Evolutionary conservation across 2,329 filamentous ascomycete species (phyloP).

Genomic region (Xylariaceae sp.): DNA sequence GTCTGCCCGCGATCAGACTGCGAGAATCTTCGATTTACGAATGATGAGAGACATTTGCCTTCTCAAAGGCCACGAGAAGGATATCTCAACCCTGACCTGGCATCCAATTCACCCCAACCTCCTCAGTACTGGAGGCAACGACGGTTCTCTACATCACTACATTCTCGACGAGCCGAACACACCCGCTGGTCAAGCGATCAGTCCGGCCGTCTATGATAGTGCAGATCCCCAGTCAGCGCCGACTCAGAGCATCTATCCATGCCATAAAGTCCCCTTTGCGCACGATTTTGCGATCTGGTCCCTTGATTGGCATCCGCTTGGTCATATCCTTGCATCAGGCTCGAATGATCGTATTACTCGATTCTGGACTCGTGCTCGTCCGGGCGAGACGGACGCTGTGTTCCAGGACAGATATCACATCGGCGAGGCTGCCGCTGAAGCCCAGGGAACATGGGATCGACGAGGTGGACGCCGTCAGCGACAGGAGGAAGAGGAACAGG

Average conservation of each 20-base stretch:
- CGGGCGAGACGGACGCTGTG: conserved; percentile 71
- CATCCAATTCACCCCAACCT: conserved; percentile 88
- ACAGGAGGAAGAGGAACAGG: conserved; percentile 89
- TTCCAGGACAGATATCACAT: conserved; percentile 93
- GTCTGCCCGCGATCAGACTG: conserved; percentile 86
- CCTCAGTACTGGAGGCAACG: conserved; percentile 82
- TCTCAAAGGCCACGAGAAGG: conserved; percentile 91
- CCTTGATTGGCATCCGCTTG: conserved; percentile 93
- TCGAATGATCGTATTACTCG: conserved; percentile 95
- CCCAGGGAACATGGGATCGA: conserved; percentile 88
- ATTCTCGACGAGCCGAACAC: conserved; percentile 92
- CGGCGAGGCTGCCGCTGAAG: conserved; percentile 86
- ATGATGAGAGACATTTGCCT: conserved; percentile 98
- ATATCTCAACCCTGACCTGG: conserved; percentile 88
- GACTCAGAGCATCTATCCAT: conserved; percentile 86
- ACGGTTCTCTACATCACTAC: conserved; percentile 88
- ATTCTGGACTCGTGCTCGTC: conserved; percentile 89
- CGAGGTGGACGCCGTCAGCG: conserved; percentile 71
- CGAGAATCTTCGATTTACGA: conserved; percentile 86
- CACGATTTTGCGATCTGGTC: conserved; percentile 98
- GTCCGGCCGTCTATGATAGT: conserved; percentile 78
- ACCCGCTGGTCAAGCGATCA: conserved; percentile 64
- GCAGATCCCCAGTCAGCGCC: conserved; percentile 73
- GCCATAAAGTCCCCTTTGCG: conserved; percentile 78
- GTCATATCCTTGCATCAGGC: conserved; percentile 89